Evolutionary conservation across 2,329 filamentous ascomycete species (phyloP).

Genomic region (Colletotrichum melonis): DNA sequence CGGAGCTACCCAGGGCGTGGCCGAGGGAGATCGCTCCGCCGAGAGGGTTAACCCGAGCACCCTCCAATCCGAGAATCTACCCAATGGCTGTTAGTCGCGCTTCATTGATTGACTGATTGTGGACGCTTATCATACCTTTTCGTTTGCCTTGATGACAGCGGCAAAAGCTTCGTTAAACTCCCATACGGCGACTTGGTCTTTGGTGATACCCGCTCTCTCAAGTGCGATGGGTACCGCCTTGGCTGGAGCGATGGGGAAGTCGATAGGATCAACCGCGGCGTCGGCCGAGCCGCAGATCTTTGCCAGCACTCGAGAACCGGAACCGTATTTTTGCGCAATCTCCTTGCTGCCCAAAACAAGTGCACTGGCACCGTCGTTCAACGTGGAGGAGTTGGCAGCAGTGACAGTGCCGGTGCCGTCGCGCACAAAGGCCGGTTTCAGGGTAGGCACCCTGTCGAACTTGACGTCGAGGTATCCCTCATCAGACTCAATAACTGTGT

Average conservation of each 20-base stretch:
- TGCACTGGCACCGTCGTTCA: constrained; percentile 95
- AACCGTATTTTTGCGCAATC: constrained; percentile 83
- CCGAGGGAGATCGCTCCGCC: constrained; percentile 93
- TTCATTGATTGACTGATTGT: neutral
- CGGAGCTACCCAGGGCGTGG: constrained; percentile 93
- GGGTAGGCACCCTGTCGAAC: constrained; percentile 82
- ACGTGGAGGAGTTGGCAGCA: constrained; percentile 91
- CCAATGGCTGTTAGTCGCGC: constrained; percentile 33
- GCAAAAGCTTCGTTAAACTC: constrained; percentile 99
- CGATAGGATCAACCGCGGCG: constrained; percentile 88
- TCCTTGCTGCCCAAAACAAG: constrained; percentile 86
- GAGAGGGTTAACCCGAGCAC: constrained; percentile 85
- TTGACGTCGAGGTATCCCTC: constrained; percentile 92
- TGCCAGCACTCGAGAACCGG: constrained; percentile 84
- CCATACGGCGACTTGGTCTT: constrained; percentile 93
- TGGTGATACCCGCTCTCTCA: constrained; percentile 87
- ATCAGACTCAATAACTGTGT: constrained; percentile 81
- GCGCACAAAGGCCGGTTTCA: constrained; percentile 92
- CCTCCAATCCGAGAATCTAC: constrained; percentile 82
- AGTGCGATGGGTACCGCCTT: constrained; percentile 93
- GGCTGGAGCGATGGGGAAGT: constrained; percentile 93
- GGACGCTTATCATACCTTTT: constrained; percentile 68
- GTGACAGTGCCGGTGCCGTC: constrained; percentile 92
- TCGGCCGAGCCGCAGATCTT: constrained; percentile 88
- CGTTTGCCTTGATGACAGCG: constrained; percentile 93